Conservation (phyloP, 192 early-diverging fungal species). For the Coemansia erecta region DNA sequence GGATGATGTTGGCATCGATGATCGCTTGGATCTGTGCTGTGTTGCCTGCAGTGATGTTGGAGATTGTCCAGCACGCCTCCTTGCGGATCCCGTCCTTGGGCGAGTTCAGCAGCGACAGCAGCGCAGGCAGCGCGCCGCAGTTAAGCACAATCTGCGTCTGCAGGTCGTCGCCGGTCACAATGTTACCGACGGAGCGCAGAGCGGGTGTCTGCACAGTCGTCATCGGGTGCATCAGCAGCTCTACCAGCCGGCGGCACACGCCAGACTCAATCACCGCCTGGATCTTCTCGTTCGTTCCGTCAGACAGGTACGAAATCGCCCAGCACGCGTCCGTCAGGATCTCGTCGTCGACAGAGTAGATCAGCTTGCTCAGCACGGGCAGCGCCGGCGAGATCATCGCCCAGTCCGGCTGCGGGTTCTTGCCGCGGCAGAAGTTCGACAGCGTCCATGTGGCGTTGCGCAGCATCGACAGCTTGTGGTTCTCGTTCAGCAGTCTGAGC, state of each 20-base stretch:
- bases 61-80: slow-evolving; percentile 99
- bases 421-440: slow-evolving; percentile 98
- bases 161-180: slow-evolving; percentile 96
- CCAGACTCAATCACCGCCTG: slow-evolving; percentile 96
- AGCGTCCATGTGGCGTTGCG: slow-evolving; percentile 99
- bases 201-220: slow-evolving; percentile 94
- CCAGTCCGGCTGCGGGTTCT: slow-evolving; percentile 95
- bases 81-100: slow-evolving; percentile 96
- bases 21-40: slow-evolving; percentile 89
- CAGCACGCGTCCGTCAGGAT: slow-evolving; percentile 98
- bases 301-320: slow-evolving; percentile 99
- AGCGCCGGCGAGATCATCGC: slow-evolving; percentile 78
- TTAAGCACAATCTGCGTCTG: slow-evolving; percentile 97
- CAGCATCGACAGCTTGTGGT: slow-evolving; percentile 95
- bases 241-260: slow-evolving; percentile 90
- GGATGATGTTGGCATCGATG: slow-evolving; percentile 93
- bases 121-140: slow-evolving; percentile 76
- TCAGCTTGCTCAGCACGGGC: slow-evolving; percentile 84
- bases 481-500: slow-evolving; percentile 78
- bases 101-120: slow-evolving; percentile 79
- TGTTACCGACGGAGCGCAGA: slow-evolving; percentile 95
- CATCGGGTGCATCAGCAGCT: slow-evolving; percentile 85
- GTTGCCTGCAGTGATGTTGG: slow-evolving; percentile 98
- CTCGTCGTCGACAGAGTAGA: slow-evolving; percentile 91
- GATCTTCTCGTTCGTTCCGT: slow-evolving; percentile 96